Evolutionary conservation across 2,329 filamentous ascomycete species (phyloP).

Genomic region (Colletotrichum theobromicola): DNA sequence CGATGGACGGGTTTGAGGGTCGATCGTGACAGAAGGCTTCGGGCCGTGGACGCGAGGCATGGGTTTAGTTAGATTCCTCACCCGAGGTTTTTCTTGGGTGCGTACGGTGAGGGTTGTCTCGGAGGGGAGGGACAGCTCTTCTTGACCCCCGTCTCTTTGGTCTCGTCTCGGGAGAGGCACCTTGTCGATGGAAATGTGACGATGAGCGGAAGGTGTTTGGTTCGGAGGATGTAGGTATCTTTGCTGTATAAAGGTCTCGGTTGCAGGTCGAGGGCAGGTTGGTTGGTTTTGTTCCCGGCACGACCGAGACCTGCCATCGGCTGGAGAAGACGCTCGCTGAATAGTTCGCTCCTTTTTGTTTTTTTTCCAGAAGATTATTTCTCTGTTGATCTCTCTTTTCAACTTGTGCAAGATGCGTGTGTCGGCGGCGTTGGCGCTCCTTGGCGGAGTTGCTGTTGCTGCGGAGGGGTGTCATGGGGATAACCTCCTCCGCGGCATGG

Average conservation of each 20-base stretch:
- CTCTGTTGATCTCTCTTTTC: neutral
- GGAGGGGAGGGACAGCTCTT: neutral
- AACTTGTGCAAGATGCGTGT: neutral
- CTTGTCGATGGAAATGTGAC: neutral
- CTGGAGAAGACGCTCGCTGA: neutral
- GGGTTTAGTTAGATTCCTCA: neutral
- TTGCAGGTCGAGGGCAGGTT: neutral
- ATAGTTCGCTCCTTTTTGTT: neutral
- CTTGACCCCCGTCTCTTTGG: neutral
- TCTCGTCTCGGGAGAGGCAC: neutral
- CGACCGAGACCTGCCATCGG: neutral
- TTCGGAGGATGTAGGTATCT: neutral
- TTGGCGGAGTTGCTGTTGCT: neutral
- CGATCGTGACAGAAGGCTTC: neutral
- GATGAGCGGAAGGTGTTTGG: neutral
- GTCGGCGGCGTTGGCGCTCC: neutral
- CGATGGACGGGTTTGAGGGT: neutral
- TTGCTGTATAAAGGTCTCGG: conserved; percentile 1
- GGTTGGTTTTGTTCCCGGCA: neutral
- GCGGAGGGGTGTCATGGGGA: conserved; percentile 15
- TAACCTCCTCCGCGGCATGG: conserved; percentile 18
- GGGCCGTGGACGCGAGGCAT: neutral
- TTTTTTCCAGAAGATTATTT: neutral
- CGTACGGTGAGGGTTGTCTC: neutral
- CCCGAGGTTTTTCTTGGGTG: neutral